Conservation (phyloP, 768 basidiomycete species). For the Leucosporidium creatinivorum region DNA sequence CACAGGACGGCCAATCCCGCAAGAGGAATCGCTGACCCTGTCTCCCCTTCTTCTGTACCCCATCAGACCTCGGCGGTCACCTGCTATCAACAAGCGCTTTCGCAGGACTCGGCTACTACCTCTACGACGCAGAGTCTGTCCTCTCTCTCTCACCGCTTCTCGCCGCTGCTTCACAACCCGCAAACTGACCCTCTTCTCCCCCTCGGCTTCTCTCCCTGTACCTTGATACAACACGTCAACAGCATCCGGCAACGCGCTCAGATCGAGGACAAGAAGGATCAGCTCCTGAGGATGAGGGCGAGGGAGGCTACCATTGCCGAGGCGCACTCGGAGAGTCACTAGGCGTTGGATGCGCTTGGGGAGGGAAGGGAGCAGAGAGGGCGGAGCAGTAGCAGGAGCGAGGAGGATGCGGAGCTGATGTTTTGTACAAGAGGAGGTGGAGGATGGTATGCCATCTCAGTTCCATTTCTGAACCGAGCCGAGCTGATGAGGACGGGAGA, state of each 20-base stretch:
- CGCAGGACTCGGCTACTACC: constrained; percentile 68
- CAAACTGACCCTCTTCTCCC: background rate
- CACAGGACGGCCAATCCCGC: background rate
- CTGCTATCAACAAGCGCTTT: constrained; percentile 61
- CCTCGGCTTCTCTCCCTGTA: background rate
- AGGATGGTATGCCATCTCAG: no score
- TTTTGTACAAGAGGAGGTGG: no score
- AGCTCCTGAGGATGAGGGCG: constrained; percentile 31
- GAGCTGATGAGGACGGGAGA: no score
- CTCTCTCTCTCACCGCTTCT: background rate
- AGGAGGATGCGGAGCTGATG: no score
- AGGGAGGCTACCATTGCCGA: constrained; percentile 16
- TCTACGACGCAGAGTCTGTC: constrained; percentile 44
- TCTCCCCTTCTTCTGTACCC: no score
- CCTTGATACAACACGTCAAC: background rate
- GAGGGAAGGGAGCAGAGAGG: no score
- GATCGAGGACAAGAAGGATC: constrained; percentile 32
- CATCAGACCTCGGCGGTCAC: constrained; percentile 64
- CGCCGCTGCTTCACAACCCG: background rate
- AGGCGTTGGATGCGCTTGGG: no score
- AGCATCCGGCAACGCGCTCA: constrained; percentile 15
- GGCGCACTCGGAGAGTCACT: no score
- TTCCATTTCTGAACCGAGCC: no score
- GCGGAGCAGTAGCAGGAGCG: no score
- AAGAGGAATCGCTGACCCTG: no score